phyloP scores from a whole-genome alignment of 2,329 filamentous ascomycete species.

The Ophiocordyceps camponoti-floridani region DNA sequence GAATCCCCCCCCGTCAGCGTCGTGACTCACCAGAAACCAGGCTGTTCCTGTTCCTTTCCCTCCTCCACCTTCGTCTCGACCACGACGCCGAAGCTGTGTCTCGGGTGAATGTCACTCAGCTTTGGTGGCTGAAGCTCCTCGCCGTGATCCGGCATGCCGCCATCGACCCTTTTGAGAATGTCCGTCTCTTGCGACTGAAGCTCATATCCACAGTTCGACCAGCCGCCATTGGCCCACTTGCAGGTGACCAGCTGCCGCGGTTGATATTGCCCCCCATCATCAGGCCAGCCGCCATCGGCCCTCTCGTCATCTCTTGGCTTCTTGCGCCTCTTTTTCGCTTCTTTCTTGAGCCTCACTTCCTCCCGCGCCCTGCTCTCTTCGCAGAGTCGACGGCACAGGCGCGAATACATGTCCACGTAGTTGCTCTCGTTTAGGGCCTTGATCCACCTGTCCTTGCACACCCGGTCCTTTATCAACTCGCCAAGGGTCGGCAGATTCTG shows the following conservation, averaged over 20 bases:
- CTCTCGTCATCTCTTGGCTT: neutral
- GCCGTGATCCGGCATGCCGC: constrained; percentile 2
- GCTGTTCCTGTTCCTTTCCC: no score
- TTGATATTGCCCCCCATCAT: no score
- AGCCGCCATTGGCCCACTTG: no score
- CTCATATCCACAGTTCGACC: no score
- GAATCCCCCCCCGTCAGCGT: no score
- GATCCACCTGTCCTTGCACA: neutral
- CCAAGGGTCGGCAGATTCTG: constrained; percentile 10
- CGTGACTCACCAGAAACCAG: no score
- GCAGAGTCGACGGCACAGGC: constrained; percentile 1
- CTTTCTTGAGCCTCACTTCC: neutral
- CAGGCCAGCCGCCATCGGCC: neutral
- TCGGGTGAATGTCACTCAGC: neutral
- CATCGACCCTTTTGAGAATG: neutral
- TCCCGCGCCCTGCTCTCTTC: neutral
- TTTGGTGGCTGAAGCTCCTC: constrained; percentile 6
- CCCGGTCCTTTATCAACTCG: constrained; percentile 2
- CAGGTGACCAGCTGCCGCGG: no score
- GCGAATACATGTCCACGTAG: constrained; percentile 7
- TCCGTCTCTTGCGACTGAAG: neutral
- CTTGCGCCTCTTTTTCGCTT: neutral
- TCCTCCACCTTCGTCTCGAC: neutral
- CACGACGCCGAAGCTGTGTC: neutral
- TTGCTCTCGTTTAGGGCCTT: constrained; percentile 3